Conservation (phyloP, 306 rosid species). For the Rubus parviflorus region DNA sequence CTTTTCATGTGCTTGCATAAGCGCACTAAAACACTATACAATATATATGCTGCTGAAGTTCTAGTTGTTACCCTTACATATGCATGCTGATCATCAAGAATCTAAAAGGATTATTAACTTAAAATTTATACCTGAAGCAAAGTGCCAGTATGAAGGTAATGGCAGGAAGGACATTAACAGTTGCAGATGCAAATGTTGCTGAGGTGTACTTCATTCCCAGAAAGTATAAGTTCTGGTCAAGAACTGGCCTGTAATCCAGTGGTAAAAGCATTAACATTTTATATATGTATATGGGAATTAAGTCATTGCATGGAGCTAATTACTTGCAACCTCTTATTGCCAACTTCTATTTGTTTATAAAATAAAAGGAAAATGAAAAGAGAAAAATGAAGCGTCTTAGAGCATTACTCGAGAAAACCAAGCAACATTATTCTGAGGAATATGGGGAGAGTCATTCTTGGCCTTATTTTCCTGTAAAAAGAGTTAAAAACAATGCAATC, state of each 20-base stretch:
- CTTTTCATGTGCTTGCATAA: conserved; percentile 10
- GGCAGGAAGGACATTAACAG: conserved; percentile 82
- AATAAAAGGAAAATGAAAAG: neutral
- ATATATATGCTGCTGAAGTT: no score
- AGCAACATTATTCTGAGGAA: conserved; percentile 72
- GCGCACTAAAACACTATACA: neutral
- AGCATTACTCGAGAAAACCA: conserved; percentile 88
- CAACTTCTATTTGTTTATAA: neutral
- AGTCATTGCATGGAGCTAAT: neutral
- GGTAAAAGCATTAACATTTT: neutral
- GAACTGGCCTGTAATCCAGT: conserved; percentile 72
- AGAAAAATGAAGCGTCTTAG: conserved; percentile 2
- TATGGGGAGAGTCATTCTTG: conserved; percentile 88
- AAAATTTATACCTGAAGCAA: conserved; percentile 63
- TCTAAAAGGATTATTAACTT: neutral
- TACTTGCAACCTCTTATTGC: neutral
- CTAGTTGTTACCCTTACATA: no score
- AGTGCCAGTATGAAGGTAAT: conserved; percentile 89
- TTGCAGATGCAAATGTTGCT: conserved; percentile 88
- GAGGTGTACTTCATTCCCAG: conserved; percentile 91
- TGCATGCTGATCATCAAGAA: neutral
- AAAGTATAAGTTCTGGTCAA: conserved; percentile 87
- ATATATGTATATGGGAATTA: no score
- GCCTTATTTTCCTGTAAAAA: conserved; percentile 74
- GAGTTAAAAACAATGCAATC: neutral